These are phyloP conservation scores for Cytospora piceicola DNA, from an alignment of 2,329 filamentous ascomycete genomes.

Conservation along the genomic window DNA sequence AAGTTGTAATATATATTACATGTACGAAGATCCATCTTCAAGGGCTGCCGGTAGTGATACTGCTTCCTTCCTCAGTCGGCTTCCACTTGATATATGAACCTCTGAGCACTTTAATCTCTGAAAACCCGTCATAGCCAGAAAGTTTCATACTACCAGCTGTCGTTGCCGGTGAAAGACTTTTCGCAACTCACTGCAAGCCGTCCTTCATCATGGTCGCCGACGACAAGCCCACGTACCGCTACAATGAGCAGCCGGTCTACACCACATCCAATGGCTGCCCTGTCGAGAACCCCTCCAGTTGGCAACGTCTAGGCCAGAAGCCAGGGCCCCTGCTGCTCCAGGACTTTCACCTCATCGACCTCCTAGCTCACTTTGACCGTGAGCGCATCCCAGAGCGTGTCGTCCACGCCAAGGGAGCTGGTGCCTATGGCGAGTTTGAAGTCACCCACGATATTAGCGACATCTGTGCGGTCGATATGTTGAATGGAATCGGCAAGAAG, in stretches of 20 bases:
- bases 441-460: slow-evolving; percentile 33
- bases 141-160: background rate
- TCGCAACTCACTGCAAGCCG: slow-evolving; percentile 15
- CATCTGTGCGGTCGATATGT: slow-evolving; percentile 14
- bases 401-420: slow-evolving; percentile 37
- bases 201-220: slow-evolving; percentile 46
- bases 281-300: slow-evolving; percentile 51
- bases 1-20: background rate
- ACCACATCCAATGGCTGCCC: slow-evolving; percentile 64
- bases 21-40: background rate
- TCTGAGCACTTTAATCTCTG: background rate
- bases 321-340: slow-evolving; percentile 64
- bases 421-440: slow-evolving; percentile 36
- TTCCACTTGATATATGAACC: background rate
- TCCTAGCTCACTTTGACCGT: slow-evolving; percentile 59
- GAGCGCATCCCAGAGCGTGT: slow-evolving; percentile 36
- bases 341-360: slow-evolving; percentile 68
- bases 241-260: slow-evolving; percentile 62
- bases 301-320: slow-evolving; percentile 54
- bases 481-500: slow-evolving; percentile 35
- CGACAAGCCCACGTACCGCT: slow-evolving; percentile 53
- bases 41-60: background rate
- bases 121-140: background rate
- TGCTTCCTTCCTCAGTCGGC: background rate
- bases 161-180: slow-evolving; percentile 23